Evolutionary conservation across 2,329 filamentous ascomycete genomes (phyloP), one percentile per base, ranked within the genome.

Genomic region (Nothophaeocryptopus gaeumannii): DNA sequence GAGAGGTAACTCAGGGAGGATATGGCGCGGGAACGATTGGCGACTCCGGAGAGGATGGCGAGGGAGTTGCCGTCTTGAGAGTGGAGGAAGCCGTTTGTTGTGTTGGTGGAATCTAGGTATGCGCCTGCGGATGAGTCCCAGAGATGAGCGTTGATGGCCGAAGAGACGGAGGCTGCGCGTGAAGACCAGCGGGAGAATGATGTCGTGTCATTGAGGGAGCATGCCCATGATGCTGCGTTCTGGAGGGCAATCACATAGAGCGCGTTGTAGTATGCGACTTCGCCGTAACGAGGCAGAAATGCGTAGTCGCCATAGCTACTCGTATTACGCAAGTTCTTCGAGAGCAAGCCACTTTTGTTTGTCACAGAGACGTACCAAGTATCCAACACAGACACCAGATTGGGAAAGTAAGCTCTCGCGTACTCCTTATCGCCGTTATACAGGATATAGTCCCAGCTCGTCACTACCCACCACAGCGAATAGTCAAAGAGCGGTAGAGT

Each of bases 261-360:
- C 13, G 38, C 11, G 15, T 26, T 39, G 38, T 39, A 39, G 38
- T 39, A 39, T 15, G 38, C 26, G 38, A 39, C 38, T 13, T 39
- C 38, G 4, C 16, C 15, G 16, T n/a, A 26, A 8, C 38, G 38
- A 11, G 38, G 38, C 13, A 39, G 16, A 13, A 39, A 39, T 2
- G 38, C 38, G 26, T 39, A 39, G 15, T 39, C 38, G 16, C 38
- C 38, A 39, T 39, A 39, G 14, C 38, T 13, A 5, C 13, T 26
- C 7, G 38, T 39, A n/a, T 26, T 26, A 5, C 8, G 12, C 15
- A 39, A 39, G 16, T 15, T 15, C 38, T 39, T 39, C 14, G 38
- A 39, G 8, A 39, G 38, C 38, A 39, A 26, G 14, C 15, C 13
- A 15, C 26, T 39, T 9, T 20, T 3, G 15, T 39, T 26, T 26